phyloP scores from a whole-genome alignment of 2,329 filamentous ascomycete species.

The Exophiala aquamarina region DNA sequence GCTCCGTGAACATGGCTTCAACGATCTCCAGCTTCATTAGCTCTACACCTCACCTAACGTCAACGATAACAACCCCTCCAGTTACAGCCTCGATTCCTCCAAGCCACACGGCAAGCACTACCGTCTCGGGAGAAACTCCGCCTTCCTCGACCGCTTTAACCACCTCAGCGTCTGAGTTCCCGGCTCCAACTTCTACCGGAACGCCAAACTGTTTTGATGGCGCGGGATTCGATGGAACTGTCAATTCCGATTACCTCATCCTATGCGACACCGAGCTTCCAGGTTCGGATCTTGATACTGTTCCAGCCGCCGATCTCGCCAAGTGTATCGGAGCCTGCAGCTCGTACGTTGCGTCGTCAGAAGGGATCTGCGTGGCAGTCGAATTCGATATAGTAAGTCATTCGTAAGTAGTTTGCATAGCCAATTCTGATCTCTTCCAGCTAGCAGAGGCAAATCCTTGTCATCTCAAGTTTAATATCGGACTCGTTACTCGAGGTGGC shows the following conservation, averaged over 20 bases:
- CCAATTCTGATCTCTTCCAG: constrained; percentile 4
- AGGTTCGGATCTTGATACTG: constrained; percentile 15
- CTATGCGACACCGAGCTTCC: constrained; percentile 20
- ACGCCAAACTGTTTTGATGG: constrained; percentile 22
- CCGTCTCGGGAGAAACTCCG: too few species aligned
- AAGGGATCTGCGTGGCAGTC: constrained; percentile 19
- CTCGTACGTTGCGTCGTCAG: constrained; percentile 12
- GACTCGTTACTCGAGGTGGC: constrained; percentile 14
- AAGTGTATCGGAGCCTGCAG: constrained; percentile 19
- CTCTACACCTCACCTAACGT: too few species aligned
- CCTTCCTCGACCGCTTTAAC: neutral
- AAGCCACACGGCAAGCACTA: neutral
- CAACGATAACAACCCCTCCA: too few species aligned
- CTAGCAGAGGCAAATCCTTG: constrained; percentile 14
- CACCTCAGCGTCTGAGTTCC: constrained; percentile 2
- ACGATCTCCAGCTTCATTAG: too few species aligned
- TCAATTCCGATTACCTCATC: constrained; percentile 21
- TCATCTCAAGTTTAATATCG: constrained; percentile 18
- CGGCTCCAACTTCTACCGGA: constrained; percentile 19
- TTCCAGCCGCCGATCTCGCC: constrained; percentile 16
- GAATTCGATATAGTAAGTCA: constrained; percentile 20
- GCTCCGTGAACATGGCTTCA: too few species aligned
- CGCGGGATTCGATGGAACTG: constrained; percentile 19
- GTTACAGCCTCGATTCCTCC: neutral
- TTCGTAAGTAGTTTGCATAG: neutral